These are phyloP conservation scores for Phialophora expanda DNA, from an alignment of 2,329 filamentous ascomycete genomes.

Conservation along the genomic window DNA sequence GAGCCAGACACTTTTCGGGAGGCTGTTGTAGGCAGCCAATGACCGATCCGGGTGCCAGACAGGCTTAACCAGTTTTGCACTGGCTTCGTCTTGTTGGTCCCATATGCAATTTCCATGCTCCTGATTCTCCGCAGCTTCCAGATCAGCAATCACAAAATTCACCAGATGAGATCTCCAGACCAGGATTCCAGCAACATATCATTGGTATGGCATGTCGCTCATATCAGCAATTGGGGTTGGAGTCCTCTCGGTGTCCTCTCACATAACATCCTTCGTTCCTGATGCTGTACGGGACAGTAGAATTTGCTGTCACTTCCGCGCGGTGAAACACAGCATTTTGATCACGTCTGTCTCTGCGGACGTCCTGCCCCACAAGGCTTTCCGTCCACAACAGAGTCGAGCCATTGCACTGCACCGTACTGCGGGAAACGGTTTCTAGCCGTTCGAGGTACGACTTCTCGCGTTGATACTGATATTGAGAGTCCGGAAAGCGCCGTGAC, in stretches of 20 bases:
- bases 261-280: background rate
- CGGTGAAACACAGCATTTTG: background rate
- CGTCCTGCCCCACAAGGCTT: conserved; percentile 28
- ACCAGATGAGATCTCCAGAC: background rate
- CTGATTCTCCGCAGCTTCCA: conserved; percentile 7
- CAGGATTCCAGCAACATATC: background rate
- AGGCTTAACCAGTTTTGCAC: conserved; percentile 14
- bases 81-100: conserved; percentile 1
- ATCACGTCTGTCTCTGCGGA: conserved; percentile 11
- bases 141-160: background rate
- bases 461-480: conserved; percentile 36
- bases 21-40: conserved; percentile 12
- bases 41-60: background rate
- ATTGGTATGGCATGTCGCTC: background rate
- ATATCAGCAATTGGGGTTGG: background rate
- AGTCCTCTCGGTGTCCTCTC: background rate
- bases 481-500: conserved; percentile 28
- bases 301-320: background rate
- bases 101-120: conserved; percentile 12
- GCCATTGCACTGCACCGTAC: conserved; percentile 35
- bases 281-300: background rate
- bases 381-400: conserved; percentile 26
- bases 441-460: conserved; percentile 28
- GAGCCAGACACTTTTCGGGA: background rate
- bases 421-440: conserved; percentile 28